Evolutionary conservation across 345 rosid genomes (phyloP), one percentile per base, ranked within the genome.

Genomic region (Pistacia vera): DNA sequence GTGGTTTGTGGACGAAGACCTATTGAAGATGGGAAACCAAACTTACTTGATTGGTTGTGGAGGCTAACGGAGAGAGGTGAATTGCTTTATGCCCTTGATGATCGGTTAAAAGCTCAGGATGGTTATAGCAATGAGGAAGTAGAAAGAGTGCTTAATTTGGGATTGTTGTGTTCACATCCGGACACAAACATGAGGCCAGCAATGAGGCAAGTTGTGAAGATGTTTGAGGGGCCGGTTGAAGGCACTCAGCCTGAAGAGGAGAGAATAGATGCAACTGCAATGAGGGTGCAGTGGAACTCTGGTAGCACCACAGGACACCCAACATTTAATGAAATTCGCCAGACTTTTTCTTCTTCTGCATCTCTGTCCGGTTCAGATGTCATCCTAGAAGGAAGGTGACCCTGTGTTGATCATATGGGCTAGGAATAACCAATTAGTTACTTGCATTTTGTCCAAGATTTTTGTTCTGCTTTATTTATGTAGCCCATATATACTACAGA

Each of bases 1-100:
- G 85, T 86, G 44, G 74, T 83, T 64, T 84, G 88, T 64, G 89
- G 91, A 11, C 65, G 86, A 49, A 78, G 91, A 60, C 89, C 89
- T 1, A 75, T 83, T 9, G 91, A 86, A 72, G 85, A 86, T 80
- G 87, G 87, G 49, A 86, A 86, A 63, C 81, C 75, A 25, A 77
- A 79, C 11, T 83, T 88, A 30, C 59, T 86, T 68, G 87, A 84
- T 66, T 73, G 79, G 84, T 79, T 82, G 61, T 74, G 86, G 83
- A 76, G 54, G 2, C 22, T 86, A 41, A 59, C 72, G 63, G 88
- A 82, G 44, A 80, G 46, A 18, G 82, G 82, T 18, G 83, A 82
- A 71, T 57, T 82, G 60, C 6, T 12, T 12, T 76, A 46, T 22
- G 85, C 72, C 0, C 80, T 84, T 0, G 88, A 86, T 65, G 78